Evolutionary conservation across 1,139 yeast genomes (phyloP), one percentile per base, ranked within the genome.

Genomic region (Lodderomyces margitis): DNA sequence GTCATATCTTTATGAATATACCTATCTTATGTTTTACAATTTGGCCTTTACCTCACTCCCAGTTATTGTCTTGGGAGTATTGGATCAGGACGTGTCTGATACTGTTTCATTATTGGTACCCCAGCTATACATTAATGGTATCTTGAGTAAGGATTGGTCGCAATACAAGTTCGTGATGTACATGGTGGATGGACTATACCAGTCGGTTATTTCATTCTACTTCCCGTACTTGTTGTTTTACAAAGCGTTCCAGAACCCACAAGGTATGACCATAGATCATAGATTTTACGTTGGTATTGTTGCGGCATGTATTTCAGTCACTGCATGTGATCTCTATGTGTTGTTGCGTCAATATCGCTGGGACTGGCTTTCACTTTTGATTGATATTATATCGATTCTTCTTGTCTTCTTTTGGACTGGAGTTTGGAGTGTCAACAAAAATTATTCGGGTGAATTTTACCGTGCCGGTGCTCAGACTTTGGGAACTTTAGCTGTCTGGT

Each of bases 1-100:
- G 20, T 70, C 83, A 1, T 80, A 80, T 52, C 70, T 79, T 48
- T 80, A 70, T 50, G 85, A 80, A 62, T 80, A 74, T 57, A 79
- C 85, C 34, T 78, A 66, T 49, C 71, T 80, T 66, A 79, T 78
- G 82, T 78, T 80, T 55, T 80, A 75, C 61, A 80, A 80, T 53
- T 74, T 80, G 70, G 83, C 83, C 2, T 80, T 79, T 52, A 80
- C 85, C 1, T 80, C 85, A 11, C 66, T 80, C 45, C 82, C 84
- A 4, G 80, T 80, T 34, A 78, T 79, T 46, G 71, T 78, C 40
- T 59, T 80, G 55, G 85, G 79, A 5, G 74, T 78, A 12, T 66
- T 80, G 43, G 85, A 80, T 55, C 85, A 80, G 54, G 85, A 80
- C 61, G 83, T 80, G 23, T 67, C 75, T 6, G 83, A 75, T 53